Base-by-base conservation (phyloP, 495 filamentous ascomycete species). In the Amniculicola lignicola region DNA sequence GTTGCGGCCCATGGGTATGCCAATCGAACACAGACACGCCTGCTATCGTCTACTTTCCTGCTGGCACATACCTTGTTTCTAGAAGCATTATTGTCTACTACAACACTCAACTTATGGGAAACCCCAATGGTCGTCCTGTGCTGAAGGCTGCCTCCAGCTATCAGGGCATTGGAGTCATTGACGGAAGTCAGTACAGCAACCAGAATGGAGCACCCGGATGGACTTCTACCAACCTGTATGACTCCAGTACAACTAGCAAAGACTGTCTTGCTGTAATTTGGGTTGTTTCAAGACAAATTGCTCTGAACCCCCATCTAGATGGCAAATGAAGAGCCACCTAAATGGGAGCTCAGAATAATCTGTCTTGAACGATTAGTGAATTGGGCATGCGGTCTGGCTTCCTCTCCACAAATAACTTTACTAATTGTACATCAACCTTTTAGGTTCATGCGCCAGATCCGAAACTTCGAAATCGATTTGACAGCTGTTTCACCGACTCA, bases 11-110 rank as follows among this genome's bases (percentile, higher is more conserved):
- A 83, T 36, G 66, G 79, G 82, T 45, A 1, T 96, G 91, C 67
- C 85, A 90, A 54, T 94, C 89, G 6, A 79, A 80, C n/a, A 96
- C 91, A 9, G 80, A 77, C 7, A 81, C 84, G 7, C 70, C 70
- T 1, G 68, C 68, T 6, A 57, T 72, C 29, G 53, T 72, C 3
- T 72, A 69, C 55, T 66, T 72, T 37, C 70, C 70, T 11, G 41
- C 64, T 4, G 70, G 70, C 1, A 70, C 65, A 0, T 72, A 72
- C 40, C 18, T 69, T 16, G 48, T 72, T 29, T 42, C 23, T 23
- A 38, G 29, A 4, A 54, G 64, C 7, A 52, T 72, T 18, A 58
- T 66, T 31, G 44, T 60, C 27, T 68, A 67, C 36, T 77, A 74
- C 64, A 64, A 66, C 37, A 74, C 73, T 11, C 67, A 70, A 18